Conservation (phyloP, 2,329 filamentous ascomycete species). For the Alternaria sp. region DNA sequence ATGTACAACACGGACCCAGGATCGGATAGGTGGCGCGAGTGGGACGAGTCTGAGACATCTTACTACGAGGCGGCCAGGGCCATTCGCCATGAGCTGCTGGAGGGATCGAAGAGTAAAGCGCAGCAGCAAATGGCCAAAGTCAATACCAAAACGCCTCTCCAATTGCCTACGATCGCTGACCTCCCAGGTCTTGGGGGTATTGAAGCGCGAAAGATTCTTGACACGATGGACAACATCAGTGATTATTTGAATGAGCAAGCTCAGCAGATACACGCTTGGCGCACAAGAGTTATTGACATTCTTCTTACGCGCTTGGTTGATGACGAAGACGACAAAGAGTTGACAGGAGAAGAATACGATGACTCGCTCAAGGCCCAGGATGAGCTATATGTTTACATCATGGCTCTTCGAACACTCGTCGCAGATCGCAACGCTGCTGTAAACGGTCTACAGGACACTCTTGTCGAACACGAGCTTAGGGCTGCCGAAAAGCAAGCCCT, state of each 20-base stretch:
- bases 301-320: constrained; percentile 80
- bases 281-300: constrained; percentile 73
- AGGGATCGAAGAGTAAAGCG: constrained; percentile 63
- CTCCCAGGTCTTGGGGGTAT: constrained; percentile 69
- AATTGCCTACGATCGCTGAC: constrained; percentile 54
- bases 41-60: constrained; percentile 74
- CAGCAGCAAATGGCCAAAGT: constrained; percentile 68
- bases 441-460: constrained; percentile 76
- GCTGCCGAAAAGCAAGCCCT: constrained; percentile 66
- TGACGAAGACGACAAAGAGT: constrained; percentile 73
- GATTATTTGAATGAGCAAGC: constrained; percentile 75
- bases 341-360: constrained; percentile 88
- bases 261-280: constrained; percentile 73
- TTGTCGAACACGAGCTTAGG: constrained; percentile 75
- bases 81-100: constrained; percentile 79
- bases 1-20: constrained; percentile 68
- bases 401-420: constrained; percentile 74
- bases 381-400: constrained; percentile 84
- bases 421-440: constrained; percentile 80
- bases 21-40: constrained; percentile 67
- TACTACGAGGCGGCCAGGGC: constrained; percentile 79
- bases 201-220: constrained; percentile 71
- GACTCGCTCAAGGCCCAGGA: constrained; percentile 88
- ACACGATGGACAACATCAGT: constrained; percentile 70
- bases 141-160: constrained; percentile 22